Evolutionary conservation across 139 green algal genomes (phyloP), one percentile per base, ranked within the genome.

Genomic region (Astrephomene gubernaculifera): DNA sequence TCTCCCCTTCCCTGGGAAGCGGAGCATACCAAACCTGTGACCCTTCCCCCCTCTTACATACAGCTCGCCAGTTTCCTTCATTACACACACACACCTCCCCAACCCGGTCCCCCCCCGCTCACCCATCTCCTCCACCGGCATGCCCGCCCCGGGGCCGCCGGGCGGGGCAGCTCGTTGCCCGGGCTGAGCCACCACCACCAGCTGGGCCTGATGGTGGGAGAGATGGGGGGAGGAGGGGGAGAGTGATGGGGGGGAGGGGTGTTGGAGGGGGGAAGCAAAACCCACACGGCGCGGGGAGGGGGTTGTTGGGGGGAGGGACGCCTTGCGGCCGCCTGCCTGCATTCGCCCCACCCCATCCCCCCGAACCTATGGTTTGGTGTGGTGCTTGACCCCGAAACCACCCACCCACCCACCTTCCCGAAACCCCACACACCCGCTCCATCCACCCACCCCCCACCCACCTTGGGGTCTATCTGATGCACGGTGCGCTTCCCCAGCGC

Each of bases 391-490:
- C n/a, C n/a, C n/a, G n/a, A n/a, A n/a, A n/a, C n/a, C n/a, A n/a
- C n/a, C n/a, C n/a, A n/a, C n/a, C 6, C 12, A 0, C 76, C 53
- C 22, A 1, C 44, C 2, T 68, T 25, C 63, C 31, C 63, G n/a
- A 2, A 3, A 1, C 31, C 63, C 63, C 63, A 1, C 63, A 57
- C 49, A 12, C 63, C 3, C 27, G 2, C 22, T 45, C 22, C 71
- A 71, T 25, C 45, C 22, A 64, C 94, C 84, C 49, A 97, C 86
- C 67, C 98, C 90, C 90, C 98, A 95, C 45, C 94, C 25, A 82
- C 94, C 87, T 96, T 96, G 43, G 94, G 76, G 65, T 98, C 95
- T 43, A 90, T 19, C 87, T 98, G 96, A 89, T 98, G 96, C 41
- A 91, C 92, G 14, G 96, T 98, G 57, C 96, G 91, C 60, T 90